Evolutionary conservation across 257 asterid species (phyloP).

Genomic region (Orobanche coerulescens): DNA sequence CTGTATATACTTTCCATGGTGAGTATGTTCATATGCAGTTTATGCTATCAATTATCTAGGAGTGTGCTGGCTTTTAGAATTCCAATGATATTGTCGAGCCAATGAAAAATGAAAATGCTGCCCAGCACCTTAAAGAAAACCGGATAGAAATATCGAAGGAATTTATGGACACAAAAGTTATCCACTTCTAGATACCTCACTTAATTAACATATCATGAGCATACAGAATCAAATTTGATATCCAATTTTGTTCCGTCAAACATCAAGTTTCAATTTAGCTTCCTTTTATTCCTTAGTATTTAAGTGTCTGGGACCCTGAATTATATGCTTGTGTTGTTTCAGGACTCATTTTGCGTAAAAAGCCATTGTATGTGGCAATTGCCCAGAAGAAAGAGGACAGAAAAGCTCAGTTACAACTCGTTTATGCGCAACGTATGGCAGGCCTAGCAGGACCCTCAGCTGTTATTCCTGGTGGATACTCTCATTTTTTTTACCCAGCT

Average conservation of each 20-base stretch:
- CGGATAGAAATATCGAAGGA: background rate
- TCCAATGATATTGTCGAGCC: background rate
- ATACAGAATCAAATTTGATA: background rate
- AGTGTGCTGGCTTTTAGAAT: background rate
- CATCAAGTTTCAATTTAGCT: background rate
- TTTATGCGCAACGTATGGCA: slow-evolving; percentile 47
- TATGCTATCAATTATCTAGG: slow-evolving; percentile 1
- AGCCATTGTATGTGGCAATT: slow-evolving; percentile 68
- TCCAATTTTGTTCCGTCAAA: background rate
- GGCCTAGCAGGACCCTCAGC: slow-evolving; percentile 50
- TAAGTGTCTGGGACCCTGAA: background rate
- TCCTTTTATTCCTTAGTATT: background rate
- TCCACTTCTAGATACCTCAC: background rate
- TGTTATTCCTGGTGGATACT: slow-evolving; percentile 54
- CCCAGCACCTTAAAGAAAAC: too few relatives aligned
- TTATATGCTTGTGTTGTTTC: slow-evolving; percentile 14
- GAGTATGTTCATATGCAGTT: slow-evolving; percentile 9
- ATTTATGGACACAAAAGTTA: background rate
- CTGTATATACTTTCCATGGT: slow-evolving; percentile 57
- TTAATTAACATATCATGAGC: background rate
- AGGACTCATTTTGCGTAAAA: slow-evolving; percentile 62
- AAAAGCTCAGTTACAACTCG: slow-evolving; percentile 51
- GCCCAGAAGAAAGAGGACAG: slow-evolving; percentile 93
- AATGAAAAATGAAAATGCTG: background rate
- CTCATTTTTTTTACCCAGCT: slow-evolving; percentile 50